Evolutionary conservation across 371 early-diverging fungal species (phyloP), one percentile per base, ranked within the genome.

Genomic region (Rhizopus delemar): DNA sequence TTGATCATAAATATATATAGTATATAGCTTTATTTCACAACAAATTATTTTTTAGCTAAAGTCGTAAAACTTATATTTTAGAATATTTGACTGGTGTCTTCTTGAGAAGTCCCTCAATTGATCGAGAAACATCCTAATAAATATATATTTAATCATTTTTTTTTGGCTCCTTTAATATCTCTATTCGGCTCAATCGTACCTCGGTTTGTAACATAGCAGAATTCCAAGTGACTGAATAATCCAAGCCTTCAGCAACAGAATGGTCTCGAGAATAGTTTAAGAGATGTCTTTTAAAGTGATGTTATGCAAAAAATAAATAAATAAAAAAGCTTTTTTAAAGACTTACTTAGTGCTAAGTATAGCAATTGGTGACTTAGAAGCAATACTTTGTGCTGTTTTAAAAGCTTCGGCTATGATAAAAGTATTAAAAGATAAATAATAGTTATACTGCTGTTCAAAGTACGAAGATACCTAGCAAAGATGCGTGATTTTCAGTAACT

Each of bases 191-290:
- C 15, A 48, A 39, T 31, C 22, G 13, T 72, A 86, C 85, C 59
- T 88, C 82, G 11, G 93, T 86, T 56, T 90, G 84, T 51, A 92
- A 78, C 86, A 93, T 92, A 38, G 85, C 81, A 35, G 85, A 55
- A 70, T 93, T 96, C 97, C 97, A 96, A 34, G 90, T 70, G n/a
- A 86, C 90, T 22, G 88, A 89, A 71, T 95, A 93, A n/a, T 78
- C 72, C 46, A 97, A 81, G 29, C 95, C 93, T 69, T 96, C 96
- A 50, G 80, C 84, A 4, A 93, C 92, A 8, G 90, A 78, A 64
- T 95, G 97, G 66, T 96, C 96, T 38, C 96, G 89, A 16, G 93
- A 88, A 75, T 91, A 92, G 66, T 92, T 92, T 57, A 97, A 80
- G 32, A 90, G 63, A 33, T 91, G 90, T 63, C 91, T 13, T 56